phyloP scores from a whole-genome alignment of 257 asterid genomes.

The Gynochthodes officinalis region DNA sequence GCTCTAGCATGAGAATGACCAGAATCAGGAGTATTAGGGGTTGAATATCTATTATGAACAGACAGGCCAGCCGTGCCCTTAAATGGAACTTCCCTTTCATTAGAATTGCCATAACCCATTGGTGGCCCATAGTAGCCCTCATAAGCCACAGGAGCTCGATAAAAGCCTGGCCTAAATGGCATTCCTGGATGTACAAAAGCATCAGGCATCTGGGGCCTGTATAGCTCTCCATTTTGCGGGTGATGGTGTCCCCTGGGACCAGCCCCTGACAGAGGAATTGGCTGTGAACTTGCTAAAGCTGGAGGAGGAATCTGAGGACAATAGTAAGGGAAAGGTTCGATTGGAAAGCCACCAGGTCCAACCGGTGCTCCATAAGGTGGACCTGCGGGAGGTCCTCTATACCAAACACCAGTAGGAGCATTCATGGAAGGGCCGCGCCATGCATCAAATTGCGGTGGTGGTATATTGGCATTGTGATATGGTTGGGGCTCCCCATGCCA shows the following conservation, averaged over 20 bases:
- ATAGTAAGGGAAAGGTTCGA: slow-evolving; percentile 78
- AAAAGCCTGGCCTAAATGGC: slow-evolving; percentile 84
- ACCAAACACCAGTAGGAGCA: slow-evolving; percentile 75
- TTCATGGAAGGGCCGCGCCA: slow-evolving; percentile 87
- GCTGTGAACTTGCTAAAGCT: slow-evolving; percentile 60
- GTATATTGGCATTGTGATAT: slow-evolving; percentile 47
- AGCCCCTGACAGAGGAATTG: slow-evolving; percentile 51
- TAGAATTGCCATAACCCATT: slow-evolving; percentile 63
- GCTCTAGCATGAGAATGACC: slow-evolving; percentile 50
- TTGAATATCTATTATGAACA: slow-evolving; percentile 56
- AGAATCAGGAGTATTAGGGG: slow-evolving; percentile 50
- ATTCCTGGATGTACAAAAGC: slow-evolving; percentile 71
- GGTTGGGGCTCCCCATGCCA: slow-evolving; percentile 83
- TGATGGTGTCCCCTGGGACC: slow-evolving; percentile 78
- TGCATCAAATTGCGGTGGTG: slow-evolving; percentile 72
- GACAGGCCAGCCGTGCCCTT: slow-evolving; percentile 66
- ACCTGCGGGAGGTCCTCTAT: slow-evolving; percentile 74
- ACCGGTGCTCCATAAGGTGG: slow-evolving; percentile 73
- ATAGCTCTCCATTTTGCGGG: slow-evolving; percentile 72
- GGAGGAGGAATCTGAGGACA: slow-evolving; percentile 77
- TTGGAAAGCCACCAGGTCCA: slow-evolving; percentile 72
- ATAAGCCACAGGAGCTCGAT: slow-evolving; percentile 69
- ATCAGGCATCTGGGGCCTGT: slow-evolving; percentile 73
- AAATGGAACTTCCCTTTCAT: slow-evolving; percentile 64
- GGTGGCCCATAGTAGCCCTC: slow-evolving; percentile 91